Evolutionary conservation across 306 rosid genomes (phyloP), one percentile per base, ranked within the genome.

Genomic region (Heteromeles arbutifolia): DNA sequence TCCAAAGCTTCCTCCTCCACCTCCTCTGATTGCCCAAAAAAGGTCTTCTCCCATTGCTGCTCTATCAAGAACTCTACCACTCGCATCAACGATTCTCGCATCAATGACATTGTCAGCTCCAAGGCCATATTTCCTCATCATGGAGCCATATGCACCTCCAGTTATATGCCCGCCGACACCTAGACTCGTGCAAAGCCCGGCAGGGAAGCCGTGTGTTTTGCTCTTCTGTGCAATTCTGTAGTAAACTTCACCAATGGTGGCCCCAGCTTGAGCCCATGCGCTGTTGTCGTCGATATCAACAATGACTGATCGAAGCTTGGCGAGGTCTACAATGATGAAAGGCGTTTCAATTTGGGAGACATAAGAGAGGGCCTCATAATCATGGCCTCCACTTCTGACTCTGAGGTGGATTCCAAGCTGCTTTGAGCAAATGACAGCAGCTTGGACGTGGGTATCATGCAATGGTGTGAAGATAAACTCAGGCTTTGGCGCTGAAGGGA

Each of bases 11-110:
- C 78, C 96, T 41, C 97, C 97, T 43, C 93, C 98, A 4, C 94
- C 94, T n/a, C 98, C 98, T 85, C 94, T 78, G 37, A 94, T 90
- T 1, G 94, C 98, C 96, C 96, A 94, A 78, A 94, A 94, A 4
- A 90, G 34, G 25, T 91, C 97, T 50, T 94, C 96, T 58, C 98
- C 97, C 98, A 94, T 91, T 65, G 86, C 68, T 78, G 57, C 58
- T 29, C 94, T 78, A 26, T 94, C 86, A 0, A 91, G 91, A 59
- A 90, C 70, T 44, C 32, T 45, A 4, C 98, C 94, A 1, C 75
- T 81, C 4, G 66, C 89, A 71, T 94, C 88, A 1, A 91, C 79
- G 8, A 94, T 85, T 21, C 17, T 69, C 0, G 98, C 97, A 65
- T 94, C 96, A 0, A 90, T 32, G 4, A 88, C 96, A 61, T 94